phyloP scores from a whole-genome alignment of 2,329 filamentous ascomycete species.

The Curvularia sp. region DNA sequence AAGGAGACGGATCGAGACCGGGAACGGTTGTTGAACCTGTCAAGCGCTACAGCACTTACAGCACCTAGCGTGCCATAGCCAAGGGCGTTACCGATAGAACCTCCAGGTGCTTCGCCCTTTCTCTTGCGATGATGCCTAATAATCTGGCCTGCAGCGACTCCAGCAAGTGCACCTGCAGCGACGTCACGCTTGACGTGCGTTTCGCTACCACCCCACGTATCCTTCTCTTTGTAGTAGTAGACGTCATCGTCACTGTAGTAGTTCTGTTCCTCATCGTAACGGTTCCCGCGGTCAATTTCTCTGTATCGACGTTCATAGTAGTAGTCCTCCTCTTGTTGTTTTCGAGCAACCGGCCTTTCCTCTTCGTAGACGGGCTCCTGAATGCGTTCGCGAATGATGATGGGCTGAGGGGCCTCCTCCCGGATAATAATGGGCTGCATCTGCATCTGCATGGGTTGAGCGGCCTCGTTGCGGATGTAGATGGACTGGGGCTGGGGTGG shows the following conservation, averaged over 20 bases:
- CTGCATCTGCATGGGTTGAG: conserved; percentile 55
- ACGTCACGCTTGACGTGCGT: conserved; percentile 64
- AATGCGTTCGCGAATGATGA: conserved; percentile 54
- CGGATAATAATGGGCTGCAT: conserved; percentile 57
- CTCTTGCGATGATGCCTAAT: conserved; percentile 64
- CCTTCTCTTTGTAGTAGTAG: conserved; percentile 63
- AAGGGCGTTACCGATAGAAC: conserved; percentile 61
- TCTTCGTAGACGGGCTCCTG: conserved; percentile 67
- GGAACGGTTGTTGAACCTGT: conserved; percentile 58
- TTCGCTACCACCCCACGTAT: conserved; percentile 52
- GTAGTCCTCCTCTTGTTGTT: conserved; percentile 64
- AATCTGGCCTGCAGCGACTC: conserved; percentile 67
- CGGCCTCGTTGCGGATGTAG: conserved; percentile 59
- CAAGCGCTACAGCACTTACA: conserved; percentile 66
- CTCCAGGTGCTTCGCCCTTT: conserved; percentile 62
- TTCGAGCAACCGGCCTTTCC: conserved; percentile 56
- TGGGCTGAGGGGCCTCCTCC: conserved; percentile 51
- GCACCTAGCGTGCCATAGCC: conserved; percentile 69
- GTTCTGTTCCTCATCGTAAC: conserved; percentile 53
- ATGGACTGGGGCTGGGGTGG: conserved; percentile 51
- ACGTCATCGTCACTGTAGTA: conserved; percentile 69
- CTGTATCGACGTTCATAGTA: conserved; percentile 66
- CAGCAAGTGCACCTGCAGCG: conserved; percentile 68
- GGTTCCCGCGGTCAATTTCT: conserved; percentile 60
- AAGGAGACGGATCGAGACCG: conserved; percentile 53